Conservation (phyloP, 2,329 filamentous ascomycete species). For the Paecilomyces variotii region DNA sequence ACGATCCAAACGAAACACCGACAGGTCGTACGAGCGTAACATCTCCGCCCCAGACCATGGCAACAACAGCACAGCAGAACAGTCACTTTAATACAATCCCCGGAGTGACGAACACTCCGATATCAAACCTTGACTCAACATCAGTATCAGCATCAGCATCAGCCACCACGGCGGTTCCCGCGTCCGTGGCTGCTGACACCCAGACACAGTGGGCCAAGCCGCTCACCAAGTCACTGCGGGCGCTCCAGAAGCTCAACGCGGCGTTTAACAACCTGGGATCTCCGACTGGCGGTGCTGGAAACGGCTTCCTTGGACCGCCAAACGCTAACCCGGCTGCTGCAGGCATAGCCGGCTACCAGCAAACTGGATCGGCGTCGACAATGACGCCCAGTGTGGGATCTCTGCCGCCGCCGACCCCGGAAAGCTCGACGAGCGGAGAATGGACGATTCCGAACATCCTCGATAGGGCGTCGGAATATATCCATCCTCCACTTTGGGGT, state of each 20-base stretch:
- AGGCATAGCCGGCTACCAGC: constrained; percentile 4
- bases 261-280: constrained; percentile 25
- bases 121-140: constrained; percentile 15
- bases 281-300: neutral
- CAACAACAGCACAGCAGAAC: constrained; percentile 2
- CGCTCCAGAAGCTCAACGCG: constrained; percentile 37
- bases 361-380: constrained; percentile 11
- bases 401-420: constrained; percentile 38
- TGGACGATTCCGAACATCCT: constrained; percentile 40
- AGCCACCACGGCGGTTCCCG: constrained; percentile 20
- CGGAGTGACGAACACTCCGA: constrained; percentile 20
- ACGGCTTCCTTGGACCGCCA: constrained; percentile 1
- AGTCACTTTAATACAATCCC: constrained; percentile 17
- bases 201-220: constrained; percentile 40
- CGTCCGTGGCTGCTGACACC: constrained; percentile 20
- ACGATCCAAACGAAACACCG: constrained; percentile 10
- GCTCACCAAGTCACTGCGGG: constrained; percentile 37
- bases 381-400: constrained; percentile 29
- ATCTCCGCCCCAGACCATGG: constrained; percentile 11
- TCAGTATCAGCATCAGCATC: constrained; percentile 16
- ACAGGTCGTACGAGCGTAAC: constrained; percentile 9
- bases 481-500: constrained; percentile 40
- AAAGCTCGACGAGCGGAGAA: constrained; percentile 39
- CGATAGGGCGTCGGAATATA: constrained; percentile 40
- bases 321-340: neutral